Percentiles rank a stretch among this genome's conserved stretches.
Evolutionary conservation across 2,329 filamentous ascomycete genomes (phyloP).

Genomic region (Arthrobotrys musiformis): DNA sequence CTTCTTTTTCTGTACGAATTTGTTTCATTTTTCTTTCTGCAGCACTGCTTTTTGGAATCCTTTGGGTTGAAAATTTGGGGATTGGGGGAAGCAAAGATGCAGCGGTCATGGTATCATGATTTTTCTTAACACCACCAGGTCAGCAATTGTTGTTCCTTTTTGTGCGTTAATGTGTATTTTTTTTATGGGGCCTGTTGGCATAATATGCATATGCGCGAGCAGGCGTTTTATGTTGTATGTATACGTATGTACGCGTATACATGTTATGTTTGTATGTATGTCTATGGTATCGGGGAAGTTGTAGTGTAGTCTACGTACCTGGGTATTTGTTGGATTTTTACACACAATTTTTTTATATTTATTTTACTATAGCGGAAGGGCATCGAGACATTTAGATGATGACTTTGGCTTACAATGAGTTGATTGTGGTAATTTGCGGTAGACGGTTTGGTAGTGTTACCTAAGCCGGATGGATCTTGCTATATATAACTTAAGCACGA

Average conservation of each 20-base stretch:
- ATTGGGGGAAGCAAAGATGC: background rate
- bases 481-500: background rate
- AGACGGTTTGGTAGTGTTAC: too few relatives aligned
- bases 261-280: background rate
- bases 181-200: background rate
- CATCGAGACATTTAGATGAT: too few relatives aligned
- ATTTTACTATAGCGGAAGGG: too few relatives aligned
- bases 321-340: too few relatives aligned
- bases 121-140: background rate
- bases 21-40: background rate
- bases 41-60: background rate
- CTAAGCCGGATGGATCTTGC: too few relatives aligned
- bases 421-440: too few relatives aligned
- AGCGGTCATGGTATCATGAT: background rate
- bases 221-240: background rate
- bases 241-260: background rate
- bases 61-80: background rate
- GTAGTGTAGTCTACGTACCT: too few relatives aligned
- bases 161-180: background rate
- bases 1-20: too few relatives aligned
- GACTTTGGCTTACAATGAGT: too few relatives aligned
- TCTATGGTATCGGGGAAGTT: background rate
- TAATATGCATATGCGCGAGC: background rate
- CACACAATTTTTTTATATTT: too few relatives aligned
- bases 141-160: background rate